These are phyloP conservation scores for Aspergillus steynii DNA, from an alignment of 495 filamentous ascomycete genomes.

Conservation along the genomic window DNA sequence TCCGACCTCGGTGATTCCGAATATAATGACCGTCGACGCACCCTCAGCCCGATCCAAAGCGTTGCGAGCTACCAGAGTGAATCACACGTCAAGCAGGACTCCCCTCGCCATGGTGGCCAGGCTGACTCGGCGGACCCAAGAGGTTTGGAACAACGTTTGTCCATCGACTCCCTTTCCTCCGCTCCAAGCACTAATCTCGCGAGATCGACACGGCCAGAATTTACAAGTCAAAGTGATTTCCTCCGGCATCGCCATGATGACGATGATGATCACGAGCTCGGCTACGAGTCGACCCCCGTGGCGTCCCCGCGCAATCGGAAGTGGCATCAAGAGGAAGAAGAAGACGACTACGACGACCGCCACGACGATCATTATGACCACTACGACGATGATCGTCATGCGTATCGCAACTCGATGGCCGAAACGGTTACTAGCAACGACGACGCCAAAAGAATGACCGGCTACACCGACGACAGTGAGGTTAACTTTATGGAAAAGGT, in stretches of 20 bases:
- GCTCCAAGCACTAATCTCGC: slow-evolving; percentile 56
- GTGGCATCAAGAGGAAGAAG: slow-evolving; percentile 19
- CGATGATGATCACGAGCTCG: slow-evolving; percentile 35
- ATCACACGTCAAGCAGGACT: slow-evolving; percentile 21
- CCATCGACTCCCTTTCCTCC: slow-evolving; percentile 53
- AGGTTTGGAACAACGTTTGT: slow-evolving; percentile 42
- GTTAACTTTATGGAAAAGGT: slow-evolving; percentile 58
- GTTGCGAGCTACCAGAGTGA: slow-evolving; percentile 70
- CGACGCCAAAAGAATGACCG: slow-evolving; percentile 57
- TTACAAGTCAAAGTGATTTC: slow-evolving; percentile 48
- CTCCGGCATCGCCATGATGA: slow-evolving; percentile 43
- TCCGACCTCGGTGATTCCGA: slow-evolving; percentile 41
- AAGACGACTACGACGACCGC: slow-evolving; percentile 10
- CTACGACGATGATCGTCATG: slow-evolving; percentile 44
- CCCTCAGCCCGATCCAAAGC: slow-evolving; percentile 84
- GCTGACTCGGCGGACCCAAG: slow-evolving; percentile 25
- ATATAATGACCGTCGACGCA: slow-evolving; percentile 59
- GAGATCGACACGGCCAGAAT: slow-evolving; percentile 53
- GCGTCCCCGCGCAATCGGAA: slow-evolving; percentile 26
- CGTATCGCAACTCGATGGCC: slow-evolving; percentile 50
- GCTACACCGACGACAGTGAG: slow-evolving; percentile 71
- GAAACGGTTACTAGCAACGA: slow-evolving; percentile 41
- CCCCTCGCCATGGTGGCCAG: slow-evolving; percentile 17
- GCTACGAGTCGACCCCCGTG: slow-evolving; percentile 37
- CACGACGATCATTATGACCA: background rate